Evolutionary conservation across 331 rosid species (phyloP), one percentile per base, ranked within the genome.

Genomic region (Malus hybrid): DNA sequence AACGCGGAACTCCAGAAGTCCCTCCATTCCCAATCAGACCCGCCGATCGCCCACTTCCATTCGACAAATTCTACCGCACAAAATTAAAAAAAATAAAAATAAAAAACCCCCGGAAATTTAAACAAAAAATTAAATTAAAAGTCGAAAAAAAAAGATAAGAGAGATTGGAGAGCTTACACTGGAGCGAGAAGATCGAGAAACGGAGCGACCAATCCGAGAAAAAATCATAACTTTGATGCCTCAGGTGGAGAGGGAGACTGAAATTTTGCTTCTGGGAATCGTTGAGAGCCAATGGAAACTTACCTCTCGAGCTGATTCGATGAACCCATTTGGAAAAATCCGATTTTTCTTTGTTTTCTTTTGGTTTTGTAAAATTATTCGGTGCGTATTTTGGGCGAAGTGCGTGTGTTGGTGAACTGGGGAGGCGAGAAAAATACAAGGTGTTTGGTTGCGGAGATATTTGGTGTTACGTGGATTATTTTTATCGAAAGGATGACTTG

Each of bases 141-240:
- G 44, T 42, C 19, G 18, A 6, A 42, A 12, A 6, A 2, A 6
- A 2, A 3, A 53, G 10, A 52, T 3, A 11, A 44, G 0, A 2
- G 3, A 44, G 20, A 29, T 16, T 0, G 50, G 63, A 13, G 75
- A 53, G 57, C 91, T 66, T 84, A 94, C 99, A 70, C 68, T 68
- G 53, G 84, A 56, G 62, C 91, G 83, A 63, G 93, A 79, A 56
- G 96, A 88, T 29, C 92, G 96, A 72, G 92, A 80, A 3, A 94
- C 56, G 65, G 96, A 87, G 73, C 93, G 91, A 71, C 81, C 88
- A 74, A 94, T 76, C 73, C 87, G 85, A 55, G 93, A 78, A 77
- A 88, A 87, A 33, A 79, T 82, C 98, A 93, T 93, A 60, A n/a
- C 29, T 84, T 71, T 10, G 70, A 56, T 16, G 46, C 5, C 30